Evolutionary conservation across 2,329 filamentous ascomycete genomes (phyloP).

Genomic region (Alternaria triticimaculans): DNA sequence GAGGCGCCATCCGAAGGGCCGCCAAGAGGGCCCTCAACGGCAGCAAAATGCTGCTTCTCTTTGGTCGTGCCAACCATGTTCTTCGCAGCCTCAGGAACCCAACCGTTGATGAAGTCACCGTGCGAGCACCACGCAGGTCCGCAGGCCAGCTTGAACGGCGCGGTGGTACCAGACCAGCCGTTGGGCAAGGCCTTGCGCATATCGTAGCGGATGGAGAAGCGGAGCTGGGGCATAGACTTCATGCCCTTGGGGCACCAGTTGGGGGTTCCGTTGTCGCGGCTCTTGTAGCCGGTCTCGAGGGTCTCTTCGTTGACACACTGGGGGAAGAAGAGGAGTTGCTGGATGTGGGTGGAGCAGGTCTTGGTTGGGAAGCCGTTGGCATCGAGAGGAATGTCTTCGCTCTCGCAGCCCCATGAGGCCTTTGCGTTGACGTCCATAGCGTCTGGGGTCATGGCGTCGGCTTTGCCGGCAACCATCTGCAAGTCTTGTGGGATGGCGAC

Average conservation of each 20-base stretch:
- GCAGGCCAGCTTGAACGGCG: conserved; percentile 55
- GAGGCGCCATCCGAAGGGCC: conserved; percentile 38
- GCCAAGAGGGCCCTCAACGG: conserved; percentile 47
- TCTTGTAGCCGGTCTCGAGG: conserved; percentile 48
- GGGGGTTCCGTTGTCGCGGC: conserved; percentile 28
- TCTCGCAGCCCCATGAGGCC: conserved; percentile 38
- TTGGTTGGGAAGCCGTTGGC: conserved; percentile 40
- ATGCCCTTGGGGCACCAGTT: conserved; percentile 54
- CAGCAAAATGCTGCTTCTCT: conserved; percentile 46
- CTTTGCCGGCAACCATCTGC: conserved; percentile 52
- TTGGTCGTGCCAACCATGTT: conserved; percentile 52
- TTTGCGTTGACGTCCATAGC: conserved; percentile 33
- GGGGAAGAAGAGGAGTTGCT: conserved; percentile 55
- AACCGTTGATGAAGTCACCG: conserved; percentile 59
- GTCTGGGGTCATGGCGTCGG: conserved; percentile 39
- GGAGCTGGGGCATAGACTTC: conserved; percentile 57
- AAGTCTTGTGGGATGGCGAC: conserved; percentile 55
- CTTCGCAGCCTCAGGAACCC: conserved; percentile 51
- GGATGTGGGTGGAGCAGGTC: conserved; percentile 54
- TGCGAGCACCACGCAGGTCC: conserved; percentile 52
- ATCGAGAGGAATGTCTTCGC: conserved; percentile 23
- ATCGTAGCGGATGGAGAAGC: conserved; percentile 58
- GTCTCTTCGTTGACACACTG: conserved; percentile 52
- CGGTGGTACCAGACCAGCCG: conserved; percentile 53
- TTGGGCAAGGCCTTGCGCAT: conserved; percentile 52